Conservation (phyloP, 2,329 filamentous ascomycete genomes). For the Neofusicoccum laricinum region DNA sequence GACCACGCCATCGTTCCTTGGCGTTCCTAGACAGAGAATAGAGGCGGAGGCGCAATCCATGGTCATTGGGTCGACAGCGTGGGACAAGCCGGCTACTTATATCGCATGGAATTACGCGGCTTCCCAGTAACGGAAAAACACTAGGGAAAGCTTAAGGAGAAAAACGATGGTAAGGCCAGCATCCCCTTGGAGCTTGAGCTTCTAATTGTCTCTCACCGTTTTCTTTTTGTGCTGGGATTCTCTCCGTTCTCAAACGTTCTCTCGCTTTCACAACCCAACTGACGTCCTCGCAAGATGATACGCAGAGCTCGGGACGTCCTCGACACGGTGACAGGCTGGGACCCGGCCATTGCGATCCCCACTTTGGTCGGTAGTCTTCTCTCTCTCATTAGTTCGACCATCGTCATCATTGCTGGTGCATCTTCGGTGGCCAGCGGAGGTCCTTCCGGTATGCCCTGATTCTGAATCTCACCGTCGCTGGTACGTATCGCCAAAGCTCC, state of each 20-base stretch:
- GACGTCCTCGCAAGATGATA: not conserved
- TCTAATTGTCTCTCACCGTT: not conserved
- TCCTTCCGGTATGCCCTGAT: conserved; percentile 26
- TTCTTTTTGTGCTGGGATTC: not conserved
- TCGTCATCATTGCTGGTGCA: conserved; percentile 23
- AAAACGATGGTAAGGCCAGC: not conserved
- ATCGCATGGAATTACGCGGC: not conserved
- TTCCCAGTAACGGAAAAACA: not conserved
- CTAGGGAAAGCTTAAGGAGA: not conserved
- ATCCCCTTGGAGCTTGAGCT: not conserved
- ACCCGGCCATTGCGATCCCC: conserved; percentile 18
- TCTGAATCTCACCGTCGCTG: conserved; percentile 26
- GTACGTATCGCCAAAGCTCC: conserved; percentile 7
- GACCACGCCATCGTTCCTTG: not conserved
- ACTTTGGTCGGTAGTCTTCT: conserved; percentile 25
- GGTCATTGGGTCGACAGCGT: not conserved
- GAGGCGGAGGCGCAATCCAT: not conserved
- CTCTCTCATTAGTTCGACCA: conserved; percentile 21
- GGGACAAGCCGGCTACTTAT: not conserved
- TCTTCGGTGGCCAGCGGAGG: conserved; percentile 21
- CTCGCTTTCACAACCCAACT: not conserved
- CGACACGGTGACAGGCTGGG: not conserved
- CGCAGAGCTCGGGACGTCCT: not conserved
- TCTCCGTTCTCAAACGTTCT: not conserved
- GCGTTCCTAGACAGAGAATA: not conserved